Conservation (phyloP, 73 alveolate genomes). For the Durusdinium trenchii region DNA sequence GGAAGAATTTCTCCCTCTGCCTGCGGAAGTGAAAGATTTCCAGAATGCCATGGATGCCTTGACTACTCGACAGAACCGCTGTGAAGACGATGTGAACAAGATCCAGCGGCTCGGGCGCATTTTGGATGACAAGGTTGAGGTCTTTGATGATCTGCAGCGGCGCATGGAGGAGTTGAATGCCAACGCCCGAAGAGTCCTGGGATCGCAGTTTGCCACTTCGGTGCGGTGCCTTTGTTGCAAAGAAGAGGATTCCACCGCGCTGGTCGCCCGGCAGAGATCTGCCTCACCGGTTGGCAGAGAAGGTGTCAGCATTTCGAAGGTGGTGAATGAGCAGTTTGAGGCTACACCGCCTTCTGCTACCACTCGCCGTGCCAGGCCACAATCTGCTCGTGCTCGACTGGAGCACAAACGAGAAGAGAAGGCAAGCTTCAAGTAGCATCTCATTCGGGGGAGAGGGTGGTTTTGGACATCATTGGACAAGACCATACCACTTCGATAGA, state of each 20-base stretch:
- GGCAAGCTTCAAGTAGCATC: too few species aligned
- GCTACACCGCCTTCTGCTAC: background rate
- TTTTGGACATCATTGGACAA: too few species aligned
- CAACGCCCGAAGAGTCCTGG: slow-evolving; percentile 69
- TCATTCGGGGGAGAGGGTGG: too few species aligned
- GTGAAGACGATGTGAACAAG: slow-evolving; percentile 84
- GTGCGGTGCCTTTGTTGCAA: slow-evolving; percentile 80
- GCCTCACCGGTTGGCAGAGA: slow-evolving; percentile 14
- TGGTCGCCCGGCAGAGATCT: background rate
- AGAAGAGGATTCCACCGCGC: slow-evolving; percentile 25
- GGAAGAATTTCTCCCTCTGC: slow-evolving; percentile 57
- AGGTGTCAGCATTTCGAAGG: background rate
- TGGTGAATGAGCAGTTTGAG: slow-evolving; percentile 61
- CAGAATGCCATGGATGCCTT: background rate
- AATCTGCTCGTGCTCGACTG: slow-evolving; percentile 44
- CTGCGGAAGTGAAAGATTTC: slow-evolving; percentile 44
- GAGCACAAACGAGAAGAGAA: background rate
- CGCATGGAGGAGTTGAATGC: slow-evolving; percentile 92
- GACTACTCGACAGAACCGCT: slow-evolving; percentile 59
- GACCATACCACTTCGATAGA: too few species aligned
- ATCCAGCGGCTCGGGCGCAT: slow-evolving; percentile 77
- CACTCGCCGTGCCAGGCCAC: slow-evolving; percentile 15
- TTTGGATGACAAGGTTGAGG: slow-evolving; percentile 90
- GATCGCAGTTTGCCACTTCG: slow-evolving; percentile 83
- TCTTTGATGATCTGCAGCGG: slow-evolving; percentile 81